Evolutionary conservation across 352 stramenopile species (phyloP), one percentile per base, ranked within the genome.

Genomic region (Plasmopara viticola): DNA sequence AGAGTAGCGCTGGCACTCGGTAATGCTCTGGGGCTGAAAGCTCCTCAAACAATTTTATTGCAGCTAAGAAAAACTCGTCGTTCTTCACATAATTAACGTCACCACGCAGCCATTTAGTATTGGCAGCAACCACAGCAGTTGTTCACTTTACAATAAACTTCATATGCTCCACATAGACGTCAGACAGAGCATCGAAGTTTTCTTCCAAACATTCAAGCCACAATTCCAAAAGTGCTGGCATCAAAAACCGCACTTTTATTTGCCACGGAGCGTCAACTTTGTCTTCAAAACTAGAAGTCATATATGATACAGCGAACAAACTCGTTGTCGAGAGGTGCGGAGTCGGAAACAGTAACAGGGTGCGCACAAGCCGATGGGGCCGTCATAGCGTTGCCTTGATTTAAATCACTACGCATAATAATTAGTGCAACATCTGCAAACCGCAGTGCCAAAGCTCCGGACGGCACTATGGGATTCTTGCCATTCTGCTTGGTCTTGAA

Each of bases 161-260:
- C 65, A 93, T 78, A 63, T 88, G 76, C 57, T 87, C 73, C 9
- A 89, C 48, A 39, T 80, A 74, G 9, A 74, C 61, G n/a, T 88
- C 71, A 9, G 70, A 72, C 2, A 90, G 64, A 9, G 65, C 61
- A 28, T 90, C 79, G 0, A 48, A 57, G 15, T 78, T 73, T 29
- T 66, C 71, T 17, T 87, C 78, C 0, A 79, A 20, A 39, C 71
- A 88, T 46, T 90, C 79, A 12, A 93, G 63, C 83, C 83, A 93
- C 48, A 93, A 65, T 37, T 87, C 72, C 1, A 89, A 57, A 30
- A 93, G 54, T 10, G 76, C 67, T 12, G 66, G 61, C 15, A 93
- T 48, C 33, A 93, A 47, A 14, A 70, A 51, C 15, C 73, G 65
- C 10, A 79, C 79, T 40, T 92, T 92, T 14, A 78, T 61, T 58